Conservation (phyloP, 1,139 yeast species). For the Magnusiomyces tetraspermus region DNA sequence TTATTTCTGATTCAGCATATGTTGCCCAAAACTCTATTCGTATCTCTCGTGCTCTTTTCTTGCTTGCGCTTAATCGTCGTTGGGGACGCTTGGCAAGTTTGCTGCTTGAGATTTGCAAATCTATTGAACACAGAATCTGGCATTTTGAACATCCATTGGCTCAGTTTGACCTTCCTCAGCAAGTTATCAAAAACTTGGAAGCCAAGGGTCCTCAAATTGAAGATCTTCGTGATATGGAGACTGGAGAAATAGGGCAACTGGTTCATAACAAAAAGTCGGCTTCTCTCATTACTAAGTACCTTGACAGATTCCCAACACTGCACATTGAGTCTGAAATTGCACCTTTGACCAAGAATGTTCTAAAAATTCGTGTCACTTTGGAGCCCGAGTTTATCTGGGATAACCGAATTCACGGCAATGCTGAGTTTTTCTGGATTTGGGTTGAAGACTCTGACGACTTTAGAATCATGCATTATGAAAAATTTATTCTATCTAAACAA, state of each 20-base stretch:
- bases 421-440: constrained; percentile 85
- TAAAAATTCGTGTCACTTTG: constrained; percentile 64
- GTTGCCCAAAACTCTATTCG: constrained; percentile 95
- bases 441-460: constrained; percentile 70
- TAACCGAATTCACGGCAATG: constrained; percentile 65
- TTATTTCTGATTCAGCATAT: constrained; percentile 78
- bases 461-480: constrained; percentile 72
- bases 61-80: constrained; percentile 74
- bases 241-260: constrained; percentile 75
- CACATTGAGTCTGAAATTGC: constrained; percentile 72
- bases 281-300: constrained; percentile 44
- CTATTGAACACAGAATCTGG: constrained; percentile 81
- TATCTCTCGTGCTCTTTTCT: constrained; percentile 80
- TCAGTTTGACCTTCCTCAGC: constrained; percentile 73
- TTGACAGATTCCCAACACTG: constrained; percentile 67
- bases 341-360: constrained; percentile 80
- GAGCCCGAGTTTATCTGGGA: constrained; percentile 84
- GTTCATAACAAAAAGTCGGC: constrained; percentile 81
- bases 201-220: constrained; percentile 61
- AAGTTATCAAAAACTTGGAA: constrained; percentile 53
- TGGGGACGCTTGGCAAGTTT: constrained; percentile 80
- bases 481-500: constrained; percentile 54
- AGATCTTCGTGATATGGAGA: constrained; percentile 59
- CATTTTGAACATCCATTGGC: constrained; percentile 82
- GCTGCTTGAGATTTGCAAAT: constrained; percentile 71